A percentile compares a stretch with the other conserved stretches of the same genome.
These are phyloP conservation scores for Tulasnella sp. DNA, from an alignment of 768 basidiomycete species.

Conservation along the genomic window DNA sequence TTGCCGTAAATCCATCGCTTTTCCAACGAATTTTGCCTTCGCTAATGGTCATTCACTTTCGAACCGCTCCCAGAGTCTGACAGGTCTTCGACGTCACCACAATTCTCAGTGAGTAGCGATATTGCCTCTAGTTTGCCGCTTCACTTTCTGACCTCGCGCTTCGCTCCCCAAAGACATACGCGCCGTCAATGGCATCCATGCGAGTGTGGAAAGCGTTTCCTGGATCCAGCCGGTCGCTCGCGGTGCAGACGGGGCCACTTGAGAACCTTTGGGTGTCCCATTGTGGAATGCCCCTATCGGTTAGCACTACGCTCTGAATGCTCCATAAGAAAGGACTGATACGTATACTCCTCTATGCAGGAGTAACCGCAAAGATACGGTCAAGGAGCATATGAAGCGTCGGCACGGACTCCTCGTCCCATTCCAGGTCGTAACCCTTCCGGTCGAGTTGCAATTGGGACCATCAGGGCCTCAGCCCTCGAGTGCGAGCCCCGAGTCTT, in stretches of 20 bases:
- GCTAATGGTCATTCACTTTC: not conserved
- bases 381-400: too few relatives aligned
- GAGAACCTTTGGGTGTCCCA: not conserved
- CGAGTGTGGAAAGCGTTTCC: not conserved
- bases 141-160: not conserved
- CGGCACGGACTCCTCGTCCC: too few relatives aligned
- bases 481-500: too few relatives aligned
- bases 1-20: not conserved
- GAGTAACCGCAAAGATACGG: too few relatives aligned
- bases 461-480: too few relatives aligned
- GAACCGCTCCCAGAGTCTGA: not conserved
- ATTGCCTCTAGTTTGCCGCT: not conserved
- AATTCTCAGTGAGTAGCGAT: not conserved
- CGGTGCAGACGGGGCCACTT: not conserved
- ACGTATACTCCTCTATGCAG: too few relatives aligned
- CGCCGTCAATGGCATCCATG: not conserved
- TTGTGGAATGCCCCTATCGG: not conserved
- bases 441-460: too few relatives aligned
- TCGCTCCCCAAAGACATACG: not conserved
- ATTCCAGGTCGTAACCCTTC: too few relatives aligned
- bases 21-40: not conserved
- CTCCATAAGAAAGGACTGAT: too few relatives aligned
- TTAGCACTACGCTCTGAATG: not conserved
- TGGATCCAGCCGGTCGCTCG: not conserved
- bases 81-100: not conserved